Percentiles rank a stretch among this genome's conserved stretches.
Evolutionary conservation across 2,329 filamentous ascomycete species (phyloP).

Genomic region (Talaromyces amestolkiae): DNA sequence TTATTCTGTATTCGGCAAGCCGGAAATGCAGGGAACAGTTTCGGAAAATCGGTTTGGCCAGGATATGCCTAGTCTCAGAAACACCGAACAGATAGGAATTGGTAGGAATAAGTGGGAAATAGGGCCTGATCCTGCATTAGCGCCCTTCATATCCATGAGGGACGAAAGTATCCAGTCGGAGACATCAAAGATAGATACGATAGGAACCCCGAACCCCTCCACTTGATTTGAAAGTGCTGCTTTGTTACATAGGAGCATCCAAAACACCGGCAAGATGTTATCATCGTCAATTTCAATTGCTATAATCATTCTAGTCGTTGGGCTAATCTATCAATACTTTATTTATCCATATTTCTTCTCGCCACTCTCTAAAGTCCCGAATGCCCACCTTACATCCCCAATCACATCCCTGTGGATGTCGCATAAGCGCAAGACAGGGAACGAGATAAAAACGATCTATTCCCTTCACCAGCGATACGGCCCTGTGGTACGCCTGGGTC

Average conservation of each 20-base stretch:
- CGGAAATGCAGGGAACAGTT: background rate
- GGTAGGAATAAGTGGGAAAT: background rate
- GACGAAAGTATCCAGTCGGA: background rate
- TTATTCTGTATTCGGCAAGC: background rate
- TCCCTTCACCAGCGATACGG: constrained; percentile 55
- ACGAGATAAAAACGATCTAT: constrained; percentile 60
- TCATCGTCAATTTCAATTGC: background rate
- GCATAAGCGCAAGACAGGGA: constrained; percentile 50
- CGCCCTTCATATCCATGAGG: background rate
- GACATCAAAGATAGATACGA: background rate
- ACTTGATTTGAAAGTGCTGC: background rate
- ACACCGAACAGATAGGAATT: background rate
- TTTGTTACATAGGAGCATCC: background rate
- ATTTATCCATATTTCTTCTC: constrained; percentile 47
- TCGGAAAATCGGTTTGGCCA: background rate
- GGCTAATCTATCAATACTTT: constrained; percentile 27
- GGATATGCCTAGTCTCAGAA: background rate
- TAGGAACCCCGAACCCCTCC: background rate
- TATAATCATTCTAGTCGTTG: constrained; percentile 12
- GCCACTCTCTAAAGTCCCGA: constrained; percentile 60
- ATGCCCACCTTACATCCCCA: constrained; percentile 61
- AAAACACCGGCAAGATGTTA: background rate
- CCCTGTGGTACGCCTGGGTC: constrained; percentile 59
- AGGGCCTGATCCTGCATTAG: background rate
- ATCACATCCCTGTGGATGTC: constrained; percentile 64